A percentile compares a stretch with the other conserved stretches of the same genome.
Evolutionary conservation across 2,329 filamentous ascomycete genomes (phyloP).

Genomic region (Pseudogymnoascus verrucosus): DNA sequence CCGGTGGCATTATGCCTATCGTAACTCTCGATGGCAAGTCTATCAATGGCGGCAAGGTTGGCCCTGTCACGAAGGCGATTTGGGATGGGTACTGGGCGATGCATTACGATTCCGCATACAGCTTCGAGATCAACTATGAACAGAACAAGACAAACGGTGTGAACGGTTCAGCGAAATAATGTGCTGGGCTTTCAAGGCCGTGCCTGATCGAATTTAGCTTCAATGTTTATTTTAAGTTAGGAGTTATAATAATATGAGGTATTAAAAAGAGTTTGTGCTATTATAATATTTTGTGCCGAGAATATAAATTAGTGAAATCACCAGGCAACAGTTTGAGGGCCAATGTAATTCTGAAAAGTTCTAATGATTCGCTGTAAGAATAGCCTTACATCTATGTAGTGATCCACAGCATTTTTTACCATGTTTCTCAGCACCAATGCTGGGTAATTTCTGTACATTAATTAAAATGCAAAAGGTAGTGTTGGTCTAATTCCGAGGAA

Average conservation of each 20-base stretch:
- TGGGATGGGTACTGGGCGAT: constrained; percentile 45
- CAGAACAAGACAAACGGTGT: constrained; percentile 24
- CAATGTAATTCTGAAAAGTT: not conserved
- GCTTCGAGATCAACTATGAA: constrained; percentile 28
- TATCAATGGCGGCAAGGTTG: constrained; percentile 35
- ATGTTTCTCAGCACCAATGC: not conserved
- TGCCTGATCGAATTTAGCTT: not conserved
- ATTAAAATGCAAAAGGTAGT: not conserved
- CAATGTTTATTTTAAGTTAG: constrained; percentile 1
- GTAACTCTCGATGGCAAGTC: constrained; percentile 36
- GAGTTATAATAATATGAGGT: constrained; percentile 1
- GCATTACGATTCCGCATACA: constrained; percentile 34
- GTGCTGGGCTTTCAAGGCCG: not conserved
- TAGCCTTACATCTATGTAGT: not conserved
- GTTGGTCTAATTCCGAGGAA: not conserved
- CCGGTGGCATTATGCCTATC: constrained; percentile 46
- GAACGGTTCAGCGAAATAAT: constrained; percentile 29
- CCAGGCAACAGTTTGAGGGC: not conserved
- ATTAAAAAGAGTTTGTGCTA: constrained; percentile 14
- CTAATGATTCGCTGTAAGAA: not conserved
- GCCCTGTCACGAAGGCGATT: constrained; percentile 38
- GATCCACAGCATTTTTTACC: no score
- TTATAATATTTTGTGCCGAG: not conserved
- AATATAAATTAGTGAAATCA: not conserved
- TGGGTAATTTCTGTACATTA: not conserved